Conservation (phyloP, 768 basidiomycete genomes). For the Tylopilus plumbeoviolaceoides region DNA sequence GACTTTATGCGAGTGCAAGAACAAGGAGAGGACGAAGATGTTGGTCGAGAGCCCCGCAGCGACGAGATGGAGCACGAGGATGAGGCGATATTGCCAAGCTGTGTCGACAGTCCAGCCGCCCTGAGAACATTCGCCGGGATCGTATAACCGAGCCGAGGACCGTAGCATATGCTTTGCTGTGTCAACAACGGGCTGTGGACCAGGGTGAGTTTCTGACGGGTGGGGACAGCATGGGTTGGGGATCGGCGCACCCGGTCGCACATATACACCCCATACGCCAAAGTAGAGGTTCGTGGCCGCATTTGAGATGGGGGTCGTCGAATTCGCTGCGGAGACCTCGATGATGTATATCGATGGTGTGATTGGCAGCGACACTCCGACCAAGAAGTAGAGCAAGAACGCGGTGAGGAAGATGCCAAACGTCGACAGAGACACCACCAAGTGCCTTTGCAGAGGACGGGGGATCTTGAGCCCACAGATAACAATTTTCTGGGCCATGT, state of each 20-base stretch:
- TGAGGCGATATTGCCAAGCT: conserved; percentile 42
- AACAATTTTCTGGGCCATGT: conserved; percentile 14
- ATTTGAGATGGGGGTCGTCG: conserved; percentile 39
- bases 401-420: conserved; percentile 50
- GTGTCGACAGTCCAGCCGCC: conserved; percentile 41
- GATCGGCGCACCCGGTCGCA: conserved; percentile 43
- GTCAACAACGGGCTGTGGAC: conserved; percentile 5
- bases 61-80: conserved; percentile 71
- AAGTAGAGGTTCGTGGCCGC: conserved; percentile 62
- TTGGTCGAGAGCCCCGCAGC: conserved; percentile 56
- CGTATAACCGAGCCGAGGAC: conserved; percentile 65
- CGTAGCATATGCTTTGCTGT: conserved; percentile 46
- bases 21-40: conserved; percentile 50
- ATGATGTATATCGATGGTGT: conserved; percentile 66
- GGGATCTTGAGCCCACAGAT: conserved; percentile 18
- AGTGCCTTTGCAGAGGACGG: conserved; percentile 44
- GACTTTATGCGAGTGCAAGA: conserved; percentile 51
- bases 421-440: conserved; percentile 43
- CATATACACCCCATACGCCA: conserved; percentile 86
- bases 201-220: neutral
- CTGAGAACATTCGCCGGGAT: conserved; percentile 46
- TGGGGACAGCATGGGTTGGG: too few relatives aligned
- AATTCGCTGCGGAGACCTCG: conserved; percentile 33
- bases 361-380: conserved; percentile 73
- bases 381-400: conserved; percentile 73